Evolutionary conservation across 352 stramenopile genomes (phyloP).

Genomic region (Phytophthora citricola): DNA sequence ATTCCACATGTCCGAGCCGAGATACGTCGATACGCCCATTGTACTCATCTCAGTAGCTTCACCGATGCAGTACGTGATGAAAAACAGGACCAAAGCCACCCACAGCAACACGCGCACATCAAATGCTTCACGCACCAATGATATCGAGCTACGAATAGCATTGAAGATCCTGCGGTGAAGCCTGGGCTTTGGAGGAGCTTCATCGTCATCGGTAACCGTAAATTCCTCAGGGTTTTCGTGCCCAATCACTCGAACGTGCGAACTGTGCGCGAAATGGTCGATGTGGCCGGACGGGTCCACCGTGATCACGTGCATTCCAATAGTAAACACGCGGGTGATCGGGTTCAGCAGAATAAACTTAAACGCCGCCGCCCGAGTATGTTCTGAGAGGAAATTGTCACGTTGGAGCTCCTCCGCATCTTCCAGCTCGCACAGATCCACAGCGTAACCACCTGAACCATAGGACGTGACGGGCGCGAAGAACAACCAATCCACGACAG

Average conservation of each 20-base stretch:
- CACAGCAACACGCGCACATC: constrained; percentile 75
- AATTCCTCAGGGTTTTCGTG: constrained; percentile 66
- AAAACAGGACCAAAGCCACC: constrained; percentile 72
- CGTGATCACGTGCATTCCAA: constrained; percentile 86
- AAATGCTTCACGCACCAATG: constrained; percentile 39
- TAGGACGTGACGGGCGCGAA: constrained; percentile 56
- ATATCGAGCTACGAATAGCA: constrained; percentile 23
- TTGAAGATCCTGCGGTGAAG: constrained; percentile 26
- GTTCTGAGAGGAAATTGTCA: constrained; percentile 79
- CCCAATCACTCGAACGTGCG: constrained; percentile 80
- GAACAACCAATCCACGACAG: constrained; percentile 55
- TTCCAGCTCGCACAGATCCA: constrained; percentile 72
- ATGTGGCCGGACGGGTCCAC: constrained; percentile 84
- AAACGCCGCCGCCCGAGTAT: constrained; percentile 83
- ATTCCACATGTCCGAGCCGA: constrained; percentile 90
- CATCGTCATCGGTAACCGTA: constrained; percentile 21
- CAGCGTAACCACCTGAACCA: constrained; percentile 72
- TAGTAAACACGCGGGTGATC: constrained; percentile 89
- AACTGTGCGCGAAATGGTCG: constrained; percentile 83
- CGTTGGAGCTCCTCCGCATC: constrained; percentile 66
- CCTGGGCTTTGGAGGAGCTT: not conserved
- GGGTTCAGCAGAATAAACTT: constrained; percentile 91
- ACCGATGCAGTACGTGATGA: constrained; percentile 82
- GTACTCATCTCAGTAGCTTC: constrained; percentile 81
- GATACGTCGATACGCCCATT: constrained; percentile 77